phyloP scores from a whole-genome alignment of 2,329 filamentous ascomycete species.

The Aspergillus texensis region DNA sequence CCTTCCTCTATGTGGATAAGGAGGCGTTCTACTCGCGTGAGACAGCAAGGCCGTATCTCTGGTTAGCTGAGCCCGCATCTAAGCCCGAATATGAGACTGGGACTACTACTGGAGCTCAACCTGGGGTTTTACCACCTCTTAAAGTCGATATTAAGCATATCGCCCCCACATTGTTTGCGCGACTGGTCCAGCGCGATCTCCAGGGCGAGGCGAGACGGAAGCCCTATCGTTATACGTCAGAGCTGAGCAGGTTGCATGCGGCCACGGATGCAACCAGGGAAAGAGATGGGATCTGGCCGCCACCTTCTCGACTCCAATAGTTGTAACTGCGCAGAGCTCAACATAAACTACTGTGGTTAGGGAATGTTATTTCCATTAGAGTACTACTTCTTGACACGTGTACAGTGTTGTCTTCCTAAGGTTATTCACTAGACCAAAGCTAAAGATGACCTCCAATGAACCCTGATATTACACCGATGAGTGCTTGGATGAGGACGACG shows the following conservation, averaged over 20 bases:
- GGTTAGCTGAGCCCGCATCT: conserved; percentile 16
- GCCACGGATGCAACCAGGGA: conserved; percentile 8
- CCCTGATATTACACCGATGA: background rate
- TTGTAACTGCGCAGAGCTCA: background rate
- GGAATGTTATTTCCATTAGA: background rate
- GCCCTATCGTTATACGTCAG: conserved; percentile 25
- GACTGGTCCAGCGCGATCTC: conserved; percentile 21
- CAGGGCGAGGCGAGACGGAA: conserved; percentile 17
- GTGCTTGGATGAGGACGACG: background rate
- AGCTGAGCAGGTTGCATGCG: conserved; percentile 20
- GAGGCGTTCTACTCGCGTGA: conserved; percentile 18
- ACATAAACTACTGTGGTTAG: background rate
- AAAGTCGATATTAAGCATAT: conserved; percentile 25
- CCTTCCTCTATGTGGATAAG: conserved; percentile 15
- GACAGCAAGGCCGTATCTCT: conserved; percentile 16
- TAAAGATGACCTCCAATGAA: background rate
- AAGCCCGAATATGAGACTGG: background rate
- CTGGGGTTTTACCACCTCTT: conserved; percentile 9
- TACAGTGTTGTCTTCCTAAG: too few species aligned
- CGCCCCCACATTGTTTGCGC: conserved; percentile 20
- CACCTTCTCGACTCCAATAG: conserved; percentile 10
- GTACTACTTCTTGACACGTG: too few species aligned
- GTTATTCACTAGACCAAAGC: too few species aligned
- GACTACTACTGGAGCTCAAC: background rate
- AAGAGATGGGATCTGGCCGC: conserved; percentile 16